phyloP scores from a whole-genome alignment of 805 yeast species.

The Lachancea kluyveri region DNA sequence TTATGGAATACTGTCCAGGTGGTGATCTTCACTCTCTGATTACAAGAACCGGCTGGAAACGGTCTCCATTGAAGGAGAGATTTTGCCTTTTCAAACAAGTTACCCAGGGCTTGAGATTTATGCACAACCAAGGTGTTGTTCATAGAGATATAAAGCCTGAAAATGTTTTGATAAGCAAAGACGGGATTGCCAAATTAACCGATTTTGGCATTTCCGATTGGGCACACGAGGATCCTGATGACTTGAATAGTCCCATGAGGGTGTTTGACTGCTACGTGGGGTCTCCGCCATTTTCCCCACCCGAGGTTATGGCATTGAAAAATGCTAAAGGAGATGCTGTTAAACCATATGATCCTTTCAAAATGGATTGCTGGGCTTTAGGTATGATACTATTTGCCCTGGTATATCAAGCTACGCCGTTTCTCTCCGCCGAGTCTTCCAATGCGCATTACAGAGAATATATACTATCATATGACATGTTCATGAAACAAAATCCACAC shows the following conservation, averaged over 20 bases:
- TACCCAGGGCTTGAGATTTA: conserved; percentile 50
- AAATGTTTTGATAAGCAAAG: conserved; percentile 51
- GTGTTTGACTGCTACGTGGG: conserved; percentile 51
- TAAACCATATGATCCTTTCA: conserved; percentile 52
- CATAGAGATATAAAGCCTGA: conserved; percentile 76
- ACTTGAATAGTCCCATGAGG: conserved; percentile 37
- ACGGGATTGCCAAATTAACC: conserved; percentile 61
- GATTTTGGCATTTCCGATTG: conserved; percentile 74
- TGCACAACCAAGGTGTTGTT: conserved; percentile 61
- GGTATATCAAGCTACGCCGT: conserved; percentile 54
- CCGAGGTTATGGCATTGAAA: conserved; percentile 58
- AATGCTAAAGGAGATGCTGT: conserved; percentile 23
- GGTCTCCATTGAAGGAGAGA: conserved; percentile 44
- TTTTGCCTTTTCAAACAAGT: conserved; percentile 67
- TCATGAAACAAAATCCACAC: conserved; percentile 35
- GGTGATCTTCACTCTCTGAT: conserved; percentile 58
- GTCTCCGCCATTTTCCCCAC: conserved; percentile 76
- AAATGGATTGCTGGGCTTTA: conserved; percentile 67
- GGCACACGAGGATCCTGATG: conserved; percentile 49
- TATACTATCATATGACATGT: conserved; percentile 40
- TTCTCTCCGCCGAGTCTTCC: conserved; percentile 40
- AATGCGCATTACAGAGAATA: conserved; percentile 55
- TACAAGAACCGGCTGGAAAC: conserved; percentile 54
- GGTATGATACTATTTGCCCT: conserved; percentile 64
- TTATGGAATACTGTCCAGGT: conserved; percentile 54